These are phyloP conservation scores for Lactuca saligna DNA, from an alignment of 129 eudicot species.

Conservation along the genomic window DNA sequence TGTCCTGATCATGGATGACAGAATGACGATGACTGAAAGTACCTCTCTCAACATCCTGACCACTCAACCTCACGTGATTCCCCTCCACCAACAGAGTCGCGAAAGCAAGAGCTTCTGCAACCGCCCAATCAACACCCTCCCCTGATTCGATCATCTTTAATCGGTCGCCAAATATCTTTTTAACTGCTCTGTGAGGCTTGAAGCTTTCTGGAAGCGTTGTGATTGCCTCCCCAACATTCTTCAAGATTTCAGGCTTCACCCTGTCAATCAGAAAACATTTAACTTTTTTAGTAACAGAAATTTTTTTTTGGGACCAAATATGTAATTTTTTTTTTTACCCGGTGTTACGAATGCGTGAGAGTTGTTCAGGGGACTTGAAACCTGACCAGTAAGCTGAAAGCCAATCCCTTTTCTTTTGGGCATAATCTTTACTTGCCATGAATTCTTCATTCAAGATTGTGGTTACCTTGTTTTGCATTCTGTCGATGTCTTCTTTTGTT, in stretches of 20 bases:
- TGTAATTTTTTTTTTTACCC: constrained; percentile 48
- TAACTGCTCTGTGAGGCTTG: constrained; percentile 85
- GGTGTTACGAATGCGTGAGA: constrained; percentile 89
- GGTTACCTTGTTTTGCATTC: constrained; percentile 65
- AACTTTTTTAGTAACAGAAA: neutral
- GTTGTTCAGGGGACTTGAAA: constrained; percentile 91
- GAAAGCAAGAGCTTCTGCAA: constrained; percentile 95
- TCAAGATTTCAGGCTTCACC: constrained; percentile 85
- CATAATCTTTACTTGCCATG: constrained; percentile 78
- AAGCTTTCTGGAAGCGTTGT: constrained; percentile 81
- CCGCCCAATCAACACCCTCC: constrained; percentile 97
- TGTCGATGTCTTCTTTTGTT: constrained; percentile 67
- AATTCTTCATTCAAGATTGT: constrained; percentile 89
- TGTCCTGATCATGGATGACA: constrained; percentile 88
- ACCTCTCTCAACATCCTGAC: constrained; percentile 98
- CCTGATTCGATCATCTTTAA: constrained; percentile 94
- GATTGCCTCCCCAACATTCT: constrained; percentile 79
- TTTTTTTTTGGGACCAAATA: too few species aligned
- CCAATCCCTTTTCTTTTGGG: constrained; percentile 79
- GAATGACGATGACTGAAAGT: constrained; percentile 95
- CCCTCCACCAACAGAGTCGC: constrained; percentile 91
- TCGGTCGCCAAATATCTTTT: constrained; percentile 78
- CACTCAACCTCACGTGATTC: constrained; percentile 95
- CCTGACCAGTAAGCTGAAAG: constrained; percentile 96
- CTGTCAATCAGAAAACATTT: constrained; percentile 36